Conservation (phyloP, 2,329 filamentous ascomycete genomes). For the Golovinomyces cichoracearum region DNA sequence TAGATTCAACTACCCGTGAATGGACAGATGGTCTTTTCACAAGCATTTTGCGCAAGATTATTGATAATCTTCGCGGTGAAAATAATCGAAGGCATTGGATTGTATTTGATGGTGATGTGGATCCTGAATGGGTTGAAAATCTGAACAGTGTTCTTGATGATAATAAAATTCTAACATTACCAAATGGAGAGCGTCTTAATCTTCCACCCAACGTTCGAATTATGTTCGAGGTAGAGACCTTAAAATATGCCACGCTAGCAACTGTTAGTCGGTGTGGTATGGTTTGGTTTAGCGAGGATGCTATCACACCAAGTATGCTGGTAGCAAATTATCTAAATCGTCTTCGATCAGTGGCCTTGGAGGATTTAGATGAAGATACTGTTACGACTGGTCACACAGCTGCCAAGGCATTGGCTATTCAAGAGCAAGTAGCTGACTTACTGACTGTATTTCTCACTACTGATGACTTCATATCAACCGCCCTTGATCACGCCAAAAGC, state of each 20-base stretch:
- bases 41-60: slow-evolving; percentile 89
- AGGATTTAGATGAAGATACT: slow-evolving; percentile 84
- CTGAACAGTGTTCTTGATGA: slow-evolving; percentile 98
- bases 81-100: slow-evolving; percentile 97
- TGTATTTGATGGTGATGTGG: slow-evolving; percentile 94
- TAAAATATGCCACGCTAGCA: slow-evolving; percentile 90
- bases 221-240: slow-evolving; percentile 97
- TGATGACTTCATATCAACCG: slow-evolving; percentile 57
- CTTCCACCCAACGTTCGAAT: slow-evolving; percentile 86
- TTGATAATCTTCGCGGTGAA: slow-evolving; percentile 93
- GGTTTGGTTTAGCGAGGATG: slow-evolving; percentile 99
- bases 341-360: slow-evolving; percentile 60
- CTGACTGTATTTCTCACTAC: slow-evolving; percentile 48
- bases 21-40: slow-evolving; percentile 99
- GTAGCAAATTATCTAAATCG: slow-evolving; percentile 71
- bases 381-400: slow-evolving; percentile 50
- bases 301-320: slow-evolving; percentile 79
- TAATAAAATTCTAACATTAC: slow-evolving; percentile 89
- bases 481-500: slow-evolving; percentile 44
- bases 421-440: slow-evolving; percentile 54
- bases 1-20: slow-evolving; percentile 90
- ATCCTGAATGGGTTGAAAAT: slow-evolving; percentile 99
- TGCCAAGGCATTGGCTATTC: slow-evolving; percentile 52
- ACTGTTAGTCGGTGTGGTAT: slow-evolving; percentile 99
- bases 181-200: slow-evolving; percentile 93